Conservation (phyloP, 2,329 filamentous ascomycete genomes). For the Sporothrix inflata region DNA sequence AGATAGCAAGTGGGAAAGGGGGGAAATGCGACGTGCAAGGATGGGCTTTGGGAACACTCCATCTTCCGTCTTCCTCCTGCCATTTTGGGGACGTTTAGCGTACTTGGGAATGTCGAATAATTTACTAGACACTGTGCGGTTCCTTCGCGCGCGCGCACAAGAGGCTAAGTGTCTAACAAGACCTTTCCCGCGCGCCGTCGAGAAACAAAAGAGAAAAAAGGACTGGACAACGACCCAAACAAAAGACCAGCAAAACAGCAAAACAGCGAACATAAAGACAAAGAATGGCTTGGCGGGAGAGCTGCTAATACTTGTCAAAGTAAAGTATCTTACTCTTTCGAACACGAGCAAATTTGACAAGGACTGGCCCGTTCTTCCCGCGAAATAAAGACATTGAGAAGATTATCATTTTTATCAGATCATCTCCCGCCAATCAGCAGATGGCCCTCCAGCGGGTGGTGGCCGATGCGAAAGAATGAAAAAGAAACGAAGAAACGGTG, state of each 20-base stretch:
- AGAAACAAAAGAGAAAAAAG: background rate
- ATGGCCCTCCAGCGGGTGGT: background rate
- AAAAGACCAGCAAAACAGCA: background rate
- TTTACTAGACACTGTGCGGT: conserved; percentile 17
- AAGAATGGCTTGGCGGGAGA: background rate
- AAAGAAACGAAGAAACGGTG: background rate
- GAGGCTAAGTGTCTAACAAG: background rate
- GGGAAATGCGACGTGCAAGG: background rate
- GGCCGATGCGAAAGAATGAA: background rate
- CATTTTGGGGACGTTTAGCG: conserved; percentile 2
- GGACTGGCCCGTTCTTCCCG: background rate
- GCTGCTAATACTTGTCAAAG: background rate
- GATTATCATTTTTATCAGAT: conserved; percentile 35
- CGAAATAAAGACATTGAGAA: background rate
- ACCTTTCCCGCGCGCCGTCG: background rate
- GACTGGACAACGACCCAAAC: too few species aligned
- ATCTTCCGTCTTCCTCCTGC: conserved; percentile 10
- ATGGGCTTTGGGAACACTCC: background rate
- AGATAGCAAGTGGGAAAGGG: conserved; percentile 8
- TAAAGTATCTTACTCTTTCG: background rate
- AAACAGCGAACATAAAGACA: background rate
- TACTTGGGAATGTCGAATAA: too few species aligned
- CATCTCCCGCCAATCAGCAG: conserved; percentile 34
- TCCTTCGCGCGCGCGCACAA: background rate
- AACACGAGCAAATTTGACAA: background rate